Percentiles rank a stretch among this genome's conserved stretches.
phyloP scores from a whole-genome alignment of 768 basidiomycete genomes.

The Asterophora parasitica region DNA sequence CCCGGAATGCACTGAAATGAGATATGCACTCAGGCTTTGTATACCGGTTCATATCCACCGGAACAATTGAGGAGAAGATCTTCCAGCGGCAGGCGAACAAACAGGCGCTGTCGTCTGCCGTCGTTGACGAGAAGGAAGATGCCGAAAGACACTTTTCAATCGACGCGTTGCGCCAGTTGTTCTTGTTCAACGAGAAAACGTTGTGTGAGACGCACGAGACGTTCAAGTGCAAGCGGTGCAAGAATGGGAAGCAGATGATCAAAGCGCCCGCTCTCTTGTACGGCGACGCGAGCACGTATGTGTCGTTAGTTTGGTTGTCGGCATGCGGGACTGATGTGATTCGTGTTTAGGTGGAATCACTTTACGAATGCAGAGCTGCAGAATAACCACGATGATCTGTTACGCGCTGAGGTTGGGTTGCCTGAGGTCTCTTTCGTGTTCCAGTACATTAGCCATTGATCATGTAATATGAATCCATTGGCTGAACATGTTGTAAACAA shows the following conservation, averaged over 20 bases:
- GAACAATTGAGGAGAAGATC: conserved; percentile 98
- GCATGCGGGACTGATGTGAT: neutral
- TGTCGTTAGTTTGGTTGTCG: conserved; percentile 16
- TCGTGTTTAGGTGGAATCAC: conserved; percentile 83
- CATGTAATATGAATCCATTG: neutral
- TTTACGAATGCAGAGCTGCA: conserved; percentile 85
- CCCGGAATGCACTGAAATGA: neutral
- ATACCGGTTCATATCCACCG: conserved; percentile 95
- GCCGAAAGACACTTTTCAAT: conserved; percentile 92
- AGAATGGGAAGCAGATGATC: conserved; percentile 74
- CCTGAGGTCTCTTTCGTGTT: conserved; percentile 92
- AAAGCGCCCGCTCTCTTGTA: conserved; percentile 88
- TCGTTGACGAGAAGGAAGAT: conserved; percentile 96
- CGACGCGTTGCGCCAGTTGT: conserved; percentile 85
- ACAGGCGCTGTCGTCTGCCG: conserved; percentile 94
- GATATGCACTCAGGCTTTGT: conserved; percentile 68
- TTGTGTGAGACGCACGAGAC: conserved; percentile 95
- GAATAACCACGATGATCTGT: conserved; percentile 91
- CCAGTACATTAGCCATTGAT: conserved; percentile 88
- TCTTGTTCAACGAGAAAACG: conserved; percentile 84
- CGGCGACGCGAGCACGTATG: conserved; percentile 96
- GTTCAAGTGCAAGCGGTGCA: conserved; percentile 94
- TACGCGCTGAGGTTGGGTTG: conserved; percentile 82
- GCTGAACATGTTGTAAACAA: too few relatives aligned
- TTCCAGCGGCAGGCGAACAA: conserved; percentile 97